Base-by-base conservation (phyloP, 306 rosid genomes). In the Albizia julibrissin region DNA sequence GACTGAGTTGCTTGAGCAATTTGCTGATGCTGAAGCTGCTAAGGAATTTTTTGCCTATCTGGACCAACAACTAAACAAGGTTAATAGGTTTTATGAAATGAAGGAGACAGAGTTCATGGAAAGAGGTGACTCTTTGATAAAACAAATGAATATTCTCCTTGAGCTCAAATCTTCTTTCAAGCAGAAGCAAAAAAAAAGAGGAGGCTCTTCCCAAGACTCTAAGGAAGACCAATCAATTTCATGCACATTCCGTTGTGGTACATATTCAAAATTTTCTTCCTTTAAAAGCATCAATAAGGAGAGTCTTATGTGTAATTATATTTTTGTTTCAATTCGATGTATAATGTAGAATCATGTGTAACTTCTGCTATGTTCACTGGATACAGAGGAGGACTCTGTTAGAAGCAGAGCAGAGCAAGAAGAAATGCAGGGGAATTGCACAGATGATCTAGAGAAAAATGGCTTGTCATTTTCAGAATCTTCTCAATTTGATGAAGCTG, bases 21-120 rank as follows among this genome's bases (percentile, higher is more conserved):
- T 96, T 81, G 91, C 91, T 6, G 98, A 92, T 39, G 86, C 89
- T 71, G 91, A 89, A 61, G 92, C 97, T 7, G 89, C 97, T 1
- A 93, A 90, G 44, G 97, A 92, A 33, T 96, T 96, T 79, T 93
- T 96, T 74, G 76, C 92, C 34, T 89, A 92, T 73, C 80, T 96
- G 61, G 99, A 96, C 81, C 90, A 81, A 39, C 98, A 96, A 76
- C 97, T 96, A 15, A 93, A 92, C 87, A 92, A 93, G 84, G 99
- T 96, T 78, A 96, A 96, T 34, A 91, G 84, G 70, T 96, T 96
- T 72, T 96, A 86, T 86, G 90, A 84, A 84, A 81, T 78, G 8
- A 96, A 92, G 82, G 99, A 96, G 85, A 84, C 79, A 8, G 99
- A 93, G 85, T 96, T 92, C 86, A 15, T 91, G 83, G 97, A 92